Base-by-base conservation (phyloP, 208 protist genomes). In the Trypanosoma mega region DNA sequence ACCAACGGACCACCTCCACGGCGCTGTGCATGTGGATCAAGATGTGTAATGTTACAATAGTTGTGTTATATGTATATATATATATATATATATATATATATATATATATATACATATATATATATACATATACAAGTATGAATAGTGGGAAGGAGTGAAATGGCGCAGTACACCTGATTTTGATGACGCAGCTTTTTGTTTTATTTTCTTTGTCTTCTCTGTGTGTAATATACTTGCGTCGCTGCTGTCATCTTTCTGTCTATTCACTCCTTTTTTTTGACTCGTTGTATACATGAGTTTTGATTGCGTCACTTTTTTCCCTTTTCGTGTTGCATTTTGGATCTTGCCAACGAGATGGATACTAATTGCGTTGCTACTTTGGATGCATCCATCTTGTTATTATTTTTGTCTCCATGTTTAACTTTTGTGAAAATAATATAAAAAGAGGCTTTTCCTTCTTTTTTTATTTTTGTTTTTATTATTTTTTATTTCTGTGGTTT, bases 1-100 rank as follows among this genome's bases (percentile, higher is more conserved):
- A 8, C 74, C 74, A 6, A 36, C 9, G 12, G 63, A 72, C 51
- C 58, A 74, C 51, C 20, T 80, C 7, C 54, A 65, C 36, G 68
- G 72, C 30, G 48, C 51, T 4, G 12, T 53, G 21, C 31, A 56
- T 12, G 14, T 68, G 2, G 27, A 56, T 18, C 27, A 50, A 2
- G 2, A n/a, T 1, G 54, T 63, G 57, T 63, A 63, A 53, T n/a
- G n/a, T n/a, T n/a, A n/a, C n/a, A 50, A 12, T 21, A 31, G 14
- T 46, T 36, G 24, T 54, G 21, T 20, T 11, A 39, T 52, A 3
- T 36, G 26, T n/a, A 29, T 29, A 14, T 59, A 29, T 34, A 34
- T 6, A 39, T 39, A 39, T 39, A 39, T 39, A 39, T 39, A 39
- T 39, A 39, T 39, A 39, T 39, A 39, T 39, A 39, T 39, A 39